phyloP scores from a whole-genome alignment of 2,329 filamentous ascomycete species.

The Colletotrichum sp. region DNA sequence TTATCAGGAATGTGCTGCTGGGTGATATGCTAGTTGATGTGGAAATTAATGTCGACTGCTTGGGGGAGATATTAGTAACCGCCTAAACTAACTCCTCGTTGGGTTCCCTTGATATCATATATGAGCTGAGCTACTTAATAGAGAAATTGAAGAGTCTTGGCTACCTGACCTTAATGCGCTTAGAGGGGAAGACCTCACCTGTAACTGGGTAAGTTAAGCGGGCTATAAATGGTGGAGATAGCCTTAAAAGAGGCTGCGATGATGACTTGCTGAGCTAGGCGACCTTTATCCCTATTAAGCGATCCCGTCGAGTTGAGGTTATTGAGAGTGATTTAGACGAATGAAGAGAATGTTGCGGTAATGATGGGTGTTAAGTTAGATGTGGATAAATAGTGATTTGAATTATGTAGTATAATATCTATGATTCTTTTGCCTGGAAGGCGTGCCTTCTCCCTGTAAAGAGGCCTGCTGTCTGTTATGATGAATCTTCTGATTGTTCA shows the following conservation, averaged over 20 bases:
- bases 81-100: not conserved
- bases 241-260: not conserved
- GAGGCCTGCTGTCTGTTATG: not conserved
- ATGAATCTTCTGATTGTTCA: not conserved
- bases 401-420: not conserved
- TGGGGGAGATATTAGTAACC: not conserved
- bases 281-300: not conserved
- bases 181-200: not conserved
- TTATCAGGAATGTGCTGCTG: not conserved
- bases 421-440: not conserved
- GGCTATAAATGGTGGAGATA: not conserved
- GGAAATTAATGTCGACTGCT: not conserved
- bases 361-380: not conserved
- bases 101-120: not conserved
- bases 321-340: not conserved
- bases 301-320: not conserved
- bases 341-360: not conserved
- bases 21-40: not conserved
- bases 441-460: not conserved
- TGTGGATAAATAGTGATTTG: not conserved
- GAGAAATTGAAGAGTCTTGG: not conserved
- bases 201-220: not conserved
- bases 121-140: not conserved
- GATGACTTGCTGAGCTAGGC: not conserved
- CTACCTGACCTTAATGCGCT: not conserved